phyloP scores from a whole-genome alignment of 2,329 filamentous ascomycete genomes.

The Aspergillus melleus region DNA sequence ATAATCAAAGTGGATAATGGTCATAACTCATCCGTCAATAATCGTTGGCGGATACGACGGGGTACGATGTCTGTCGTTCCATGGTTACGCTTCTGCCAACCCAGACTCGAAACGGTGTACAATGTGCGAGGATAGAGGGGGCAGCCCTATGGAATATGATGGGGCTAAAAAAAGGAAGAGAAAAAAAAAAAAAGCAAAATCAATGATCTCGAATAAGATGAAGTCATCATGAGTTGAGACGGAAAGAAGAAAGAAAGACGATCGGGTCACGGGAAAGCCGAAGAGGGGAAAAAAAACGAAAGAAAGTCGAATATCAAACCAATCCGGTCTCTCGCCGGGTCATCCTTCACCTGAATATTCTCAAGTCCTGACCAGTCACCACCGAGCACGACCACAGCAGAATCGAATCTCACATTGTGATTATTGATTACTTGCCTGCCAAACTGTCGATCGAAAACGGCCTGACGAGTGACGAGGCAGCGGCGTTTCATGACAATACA shows the following conservation, averaged over 20 bases:
- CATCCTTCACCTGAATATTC: neutral
- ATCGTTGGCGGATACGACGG: neutral
- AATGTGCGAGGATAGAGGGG: neutral
- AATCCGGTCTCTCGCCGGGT: neutral
- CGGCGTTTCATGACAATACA: neutral
- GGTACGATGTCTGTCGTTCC: neutral
- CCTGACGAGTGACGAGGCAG: neutral
- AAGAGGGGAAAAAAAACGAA: neutral
- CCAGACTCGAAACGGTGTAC: neutral
- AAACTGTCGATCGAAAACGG: slow-evolving; percentile 22
- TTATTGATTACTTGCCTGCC: slow-evolving; percentile 3
- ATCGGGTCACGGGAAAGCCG: neutral
- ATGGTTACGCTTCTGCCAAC: neutral
- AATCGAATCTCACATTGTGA: slow-evolving; percentile 13
- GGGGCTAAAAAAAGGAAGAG: neutral
- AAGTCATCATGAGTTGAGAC: neutral
- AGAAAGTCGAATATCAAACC: neutral
- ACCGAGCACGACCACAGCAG: slow-evolving; percentile 8
- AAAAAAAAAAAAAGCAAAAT: neutral
- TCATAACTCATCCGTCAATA: neutral
- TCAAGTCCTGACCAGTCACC: neutral
- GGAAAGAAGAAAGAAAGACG: neutral
- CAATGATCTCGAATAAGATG: neutral
- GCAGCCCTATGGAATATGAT: neutral
- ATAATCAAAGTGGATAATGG: neutral